Evolutionary conservation across 1,284 basidiomycete species (phyloP), one percentile per base, ranked within the genome.

Genomic region (Butyriboletus appendiculatus): DNA sequence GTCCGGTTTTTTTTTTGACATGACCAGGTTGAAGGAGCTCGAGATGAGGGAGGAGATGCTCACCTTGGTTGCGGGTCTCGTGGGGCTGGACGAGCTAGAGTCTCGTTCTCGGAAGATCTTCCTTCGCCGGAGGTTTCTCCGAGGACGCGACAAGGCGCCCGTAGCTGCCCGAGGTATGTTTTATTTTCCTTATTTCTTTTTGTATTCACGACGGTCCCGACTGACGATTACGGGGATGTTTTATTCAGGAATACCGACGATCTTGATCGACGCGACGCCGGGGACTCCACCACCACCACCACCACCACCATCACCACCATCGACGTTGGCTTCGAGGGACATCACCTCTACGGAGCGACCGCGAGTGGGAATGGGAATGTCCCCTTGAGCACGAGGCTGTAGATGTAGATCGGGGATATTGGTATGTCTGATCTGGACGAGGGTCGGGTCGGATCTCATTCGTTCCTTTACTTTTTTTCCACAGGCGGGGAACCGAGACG

Each of bases 21-120:
- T 30, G 47, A 10, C 4, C 58, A 96, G 93, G 26, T 70, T 96
- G 58, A 88, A 93, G 59, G 94, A 96, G 57, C 79, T 94, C 2
- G 82, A 94, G 14, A 76, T 80, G 12, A 77, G 94, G 45, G 86
- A 86, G 12, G 86, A 88, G 55, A 91, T 83, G 48, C 92, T 88
- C 64, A 86, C 87, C 60, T 76, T 90, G 16, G 90, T 97, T 15
- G 85, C 84, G 0, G 90, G 92, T 60, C 77, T 93, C 11, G 90
- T 95, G 38, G 89, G 92, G 65, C 73, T 94, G 42, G 94, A 96
- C 73, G 82, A 88, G 48, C 90, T 95, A 4, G 81, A 86, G 46
- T 93, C 92, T 0, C 70, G 94, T 40, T 73, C 96, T 22, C 81
- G 81, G 53, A 91, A 89, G 54, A 86, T 94, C 45, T 83, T 87